Conservation (phyloP, 345 rosid species). For the Eucalyptus brandiana region DNA sequence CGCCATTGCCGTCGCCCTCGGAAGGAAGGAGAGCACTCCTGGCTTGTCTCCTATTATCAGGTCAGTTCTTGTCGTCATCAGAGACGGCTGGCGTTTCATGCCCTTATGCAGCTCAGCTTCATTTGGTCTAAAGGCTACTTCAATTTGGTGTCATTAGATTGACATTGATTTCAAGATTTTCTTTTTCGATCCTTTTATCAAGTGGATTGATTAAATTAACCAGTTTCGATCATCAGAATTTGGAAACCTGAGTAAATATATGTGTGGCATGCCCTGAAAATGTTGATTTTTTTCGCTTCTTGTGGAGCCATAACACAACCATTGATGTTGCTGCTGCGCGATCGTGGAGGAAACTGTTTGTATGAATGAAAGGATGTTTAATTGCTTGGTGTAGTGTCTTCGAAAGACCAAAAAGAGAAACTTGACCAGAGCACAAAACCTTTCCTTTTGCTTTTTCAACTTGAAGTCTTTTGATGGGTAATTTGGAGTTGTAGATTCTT, state of each 20-base stretch:
- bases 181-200: background rate
- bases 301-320: background rate
- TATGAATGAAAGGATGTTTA: background rate
- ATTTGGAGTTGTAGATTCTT: background rate
- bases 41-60: constrained; percentile 41
- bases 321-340: background rate
- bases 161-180: background rate
- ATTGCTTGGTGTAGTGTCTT: background rate
- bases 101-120: background rate
- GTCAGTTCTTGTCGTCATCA: constrained; percentile 10
- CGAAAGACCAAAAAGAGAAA: background rate
- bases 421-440: background rate
- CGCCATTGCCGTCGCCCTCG: background rate
- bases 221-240: background rate
- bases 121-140: background rate
- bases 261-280: background rate
- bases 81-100: background rate
- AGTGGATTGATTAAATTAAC: background rate
- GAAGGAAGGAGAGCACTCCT: constrained; percentile 56
- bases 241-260: background rate
- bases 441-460: background rate
- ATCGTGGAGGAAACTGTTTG: background rate
- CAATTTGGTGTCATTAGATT: background rate
- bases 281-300: background rate
- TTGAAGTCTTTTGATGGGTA: background rate